phyloP scores from a whole-genome alignment of 1,139 yeast genomes.

The Hyphopichia burtonii region DNA sequence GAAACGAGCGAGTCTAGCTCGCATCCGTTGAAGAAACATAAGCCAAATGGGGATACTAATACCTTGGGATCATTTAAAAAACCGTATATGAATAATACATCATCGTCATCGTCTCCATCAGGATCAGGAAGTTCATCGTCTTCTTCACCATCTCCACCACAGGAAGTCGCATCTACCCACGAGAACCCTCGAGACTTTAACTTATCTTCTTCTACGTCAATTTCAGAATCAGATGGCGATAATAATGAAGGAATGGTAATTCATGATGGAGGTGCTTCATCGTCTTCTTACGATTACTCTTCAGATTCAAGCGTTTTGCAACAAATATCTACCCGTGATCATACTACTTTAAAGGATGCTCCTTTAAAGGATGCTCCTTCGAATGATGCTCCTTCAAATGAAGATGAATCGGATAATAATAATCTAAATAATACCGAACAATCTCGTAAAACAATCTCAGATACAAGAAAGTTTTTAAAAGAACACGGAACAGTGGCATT shows the following conservation, averaged over 20 bases:
- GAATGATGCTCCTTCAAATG: too few relatives aligned
- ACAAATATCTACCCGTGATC: not conserved
- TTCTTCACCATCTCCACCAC: not conserved
- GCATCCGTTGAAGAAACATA: not conserved
- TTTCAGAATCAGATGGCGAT: constrained; percentile 1
- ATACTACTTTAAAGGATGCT: constrained; percentile 4
- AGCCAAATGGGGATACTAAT: not conserved
- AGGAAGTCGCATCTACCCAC: not conserved
- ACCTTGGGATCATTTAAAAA: not conserved
- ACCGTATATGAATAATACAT: constrained; percentile 2
- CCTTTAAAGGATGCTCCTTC: too few relatives aligned
- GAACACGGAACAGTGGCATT: constrained; percentile 59
- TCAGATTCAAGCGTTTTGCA: constrained; percentile 2
- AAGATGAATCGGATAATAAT: not conserved
- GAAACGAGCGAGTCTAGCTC: not conserved
- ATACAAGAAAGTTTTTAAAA: constrained; percentile 60
- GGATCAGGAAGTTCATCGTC: not conserved
- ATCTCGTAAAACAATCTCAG: constrained; percentile 14
- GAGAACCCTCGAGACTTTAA: not conserved
- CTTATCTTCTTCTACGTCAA: constrained; percentile 1
- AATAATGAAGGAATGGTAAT: not conserved
- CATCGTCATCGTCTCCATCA: not conserved
- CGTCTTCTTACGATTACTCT: not conserved
- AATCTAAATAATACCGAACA: not conserved
- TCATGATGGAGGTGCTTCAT: not conserved